Conservation (phyloP, 1,284 basidiomycete genomes). For the Ustilago bromivora region DNA sequence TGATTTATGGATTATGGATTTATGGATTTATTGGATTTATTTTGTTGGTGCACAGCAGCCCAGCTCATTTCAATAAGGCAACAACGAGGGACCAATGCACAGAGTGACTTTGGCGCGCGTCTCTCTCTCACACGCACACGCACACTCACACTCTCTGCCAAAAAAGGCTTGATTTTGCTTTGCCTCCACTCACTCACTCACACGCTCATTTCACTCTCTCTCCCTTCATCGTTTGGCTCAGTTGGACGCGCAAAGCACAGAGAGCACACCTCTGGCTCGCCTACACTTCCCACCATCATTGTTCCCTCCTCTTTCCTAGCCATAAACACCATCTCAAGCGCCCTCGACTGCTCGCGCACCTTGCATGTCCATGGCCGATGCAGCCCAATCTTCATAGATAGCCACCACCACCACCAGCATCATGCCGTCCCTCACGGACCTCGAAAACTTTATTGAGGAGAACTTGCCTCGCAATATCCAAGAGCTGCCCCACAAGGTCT, state of each 20-base stretch:
- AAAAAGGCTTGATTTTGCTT: slow-evolving; percentile 8
- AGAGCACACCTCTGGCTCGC: not conserved
- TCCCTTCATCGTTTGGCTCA: slow-evolving; percentile 5
- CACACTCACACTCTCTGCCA: not conserved
- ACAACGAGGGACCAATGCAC: slow-evolving; percentile 14
- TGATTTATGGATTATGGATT: too few relatives aligned
- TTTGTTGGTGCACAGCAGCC: not conserved
- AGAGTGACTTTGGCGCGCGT: slow-evolving; percentile 33
- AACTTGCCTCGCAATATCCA: slow-evolving; percentile 55
- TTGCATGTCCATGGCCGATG: not conserved
- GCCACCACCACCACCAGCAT: slow-evolving; percentile 20
- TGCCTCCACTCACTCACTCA: not conserved
- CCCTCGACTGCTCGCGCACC: not conserved
- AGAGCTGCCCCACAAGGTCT: slow-evolving; percentile 58
- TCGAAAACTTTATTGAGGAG: slow-evolving; percentile 63
- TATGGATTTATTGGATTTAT: not conserved
- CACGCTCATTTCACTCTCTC: not conserved
- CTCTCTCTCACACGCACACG: not conserved
- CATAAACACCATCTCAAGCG: not conserved
- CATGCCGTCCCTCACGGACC: slow-evolving; percentile 62
- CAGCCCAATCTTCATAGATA: not conserved
- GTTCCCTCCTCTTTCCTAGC: not conserved
- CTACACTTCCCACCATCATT: not conserved
- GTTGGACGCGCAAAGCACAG: slow-evolving; percentile 2
- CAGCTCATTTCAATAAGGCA: not conserved